Evolutionary conservation across 345 rosid species (phyloP).

Genomic region (Eutrema yunnanense): DNA sequence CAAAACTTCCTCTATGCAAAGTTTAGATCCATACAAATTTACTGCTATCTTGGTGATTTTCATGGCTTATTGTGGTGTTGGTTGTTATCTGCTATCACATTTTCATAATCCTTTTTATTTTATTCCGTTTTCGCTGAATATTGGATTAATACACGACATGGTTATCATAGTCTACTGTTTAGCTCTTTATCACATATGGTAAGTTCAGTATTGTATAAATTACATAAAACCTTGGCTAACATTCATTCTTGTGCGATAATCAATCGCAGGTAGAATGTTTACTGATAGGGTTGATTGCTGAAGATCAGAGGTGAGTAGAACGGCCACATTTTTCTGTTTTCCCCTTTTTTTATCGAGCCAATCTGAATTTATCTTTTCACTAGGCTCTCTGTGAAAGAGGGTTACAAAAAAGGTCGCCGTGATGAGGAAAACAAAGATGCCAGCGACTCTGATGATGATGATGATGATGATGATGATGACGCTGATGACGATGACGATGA

Average conservation of each 20-base stretch:
- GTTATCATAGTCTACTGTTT: background rate
- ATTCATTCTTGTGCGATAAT: background rate
- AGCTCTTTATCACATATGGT: background rate
- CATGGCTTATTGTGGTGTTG: background rate
- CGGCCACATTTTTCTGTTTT: background rate
- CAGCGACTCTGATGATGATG: constrained; percentile 47
- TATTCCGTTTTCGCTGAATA: background rate
- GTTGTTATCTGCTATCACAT: background rate
- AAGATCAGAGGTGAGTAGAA: constrained; percentile 38
- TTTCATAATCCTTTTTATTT: background rate
- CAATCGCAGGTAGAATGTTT: constrained; percentile 29
- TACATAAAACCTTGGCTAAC: background rate
- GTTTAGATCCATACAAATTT: background rate
- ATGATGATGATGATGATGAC: constrained; percentile 37
- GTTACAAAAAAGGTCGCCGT: constrained; percentile 26
- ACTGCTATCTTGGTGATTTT: background rate
- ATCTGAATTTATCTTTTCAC: constrained; percentile 3
- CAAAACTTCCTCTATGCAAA: background rate
- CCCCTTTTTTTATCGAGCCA: background rate
- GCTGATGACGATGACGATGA: constrained; percentile 32
- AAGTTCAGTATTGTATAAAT: background rate
- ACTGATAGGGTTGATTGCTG: constrained; percentile 29
- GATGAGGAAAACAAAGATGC: constrained; percentile 51
- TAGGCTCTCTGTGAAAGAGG: constrained; percentile 44
- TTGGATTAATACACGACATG: background rate